A percentile compares a stretch with the other conserved stretches of the same genome.
Conservation (phyloP, 805 yeast genomes). For the Saccharomycopsis sp. region DNA sequence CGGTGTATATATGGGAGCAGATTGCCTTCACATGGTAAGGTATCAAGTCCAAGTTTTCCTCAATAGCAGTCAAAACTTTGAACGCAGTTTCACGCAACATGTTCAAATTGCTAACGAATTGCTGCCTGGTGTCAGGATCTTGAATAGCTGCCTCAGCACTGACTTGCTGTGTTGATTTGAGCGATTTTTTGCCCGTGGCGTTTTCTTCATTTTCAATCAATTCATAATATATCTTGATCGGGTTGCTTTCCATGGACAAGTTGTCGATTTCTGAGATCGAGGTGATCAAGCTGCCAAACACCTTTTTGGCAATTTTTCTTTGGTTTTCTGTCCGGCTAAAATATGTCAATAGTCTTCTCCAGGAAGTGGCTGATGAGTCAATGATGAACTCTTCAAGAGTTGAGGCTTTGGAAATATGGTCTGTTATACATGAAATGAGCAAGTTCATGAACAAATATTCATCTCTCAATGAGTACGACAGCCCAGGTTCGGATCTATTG, state of each 20-base stretch:
- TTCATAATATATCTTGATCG: conserved; percentile 47
- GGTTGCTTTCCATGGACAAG: conserved; percentile 73
- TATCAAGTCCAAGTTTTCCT: conserved; percentile 33
- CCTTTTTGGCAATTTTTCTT: conserved; percentile 25
- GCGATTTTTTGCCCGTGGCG: conserved; percentile 15
- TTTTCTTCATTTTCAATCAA: conserved; percentile 7
- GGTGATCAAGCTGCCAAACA: conserved; percentile 34
- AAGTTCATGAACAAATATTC: conserved; percentile 58
- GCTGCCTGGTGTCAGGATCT: conserved; percentile 60
- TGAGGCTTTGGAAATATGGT: conserved; percentile 30
- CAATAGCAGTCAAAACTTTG: conserved; percentile 47
- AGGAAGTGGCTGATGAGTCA: conserved; percentile 27
- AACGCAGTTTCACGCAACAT: conserved; percentile 62
- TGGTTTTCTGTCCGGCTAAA: conserved; percentile 32
- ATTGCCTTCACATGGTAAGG: conserved; percentile 52
- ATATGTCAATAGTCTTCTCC: conserved; percentile 36
- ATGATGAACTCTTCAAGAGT: conserved; percentile 23
- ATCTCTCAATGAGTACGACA: conserved; percentile 40
- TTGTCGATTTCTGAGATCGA: conserved; percentile 29
- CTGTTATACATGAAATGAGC: conserved; percentile 36
- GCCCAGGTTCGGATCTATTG: conserved; percentile 19
- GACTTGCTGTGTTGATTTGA: conserved; percentile 20
- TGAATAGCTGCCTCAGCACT: conserved; percentile 67
- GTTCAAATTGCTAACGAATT: conserved; percentile 68
- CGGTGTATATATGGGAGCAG: conserved; percentile 37